Evolutionary conservation across 768 basidiomycete species (phyloP), one percentile per base, ranked within the genome.

Genomic region (Podaxis sp.): DNA sequence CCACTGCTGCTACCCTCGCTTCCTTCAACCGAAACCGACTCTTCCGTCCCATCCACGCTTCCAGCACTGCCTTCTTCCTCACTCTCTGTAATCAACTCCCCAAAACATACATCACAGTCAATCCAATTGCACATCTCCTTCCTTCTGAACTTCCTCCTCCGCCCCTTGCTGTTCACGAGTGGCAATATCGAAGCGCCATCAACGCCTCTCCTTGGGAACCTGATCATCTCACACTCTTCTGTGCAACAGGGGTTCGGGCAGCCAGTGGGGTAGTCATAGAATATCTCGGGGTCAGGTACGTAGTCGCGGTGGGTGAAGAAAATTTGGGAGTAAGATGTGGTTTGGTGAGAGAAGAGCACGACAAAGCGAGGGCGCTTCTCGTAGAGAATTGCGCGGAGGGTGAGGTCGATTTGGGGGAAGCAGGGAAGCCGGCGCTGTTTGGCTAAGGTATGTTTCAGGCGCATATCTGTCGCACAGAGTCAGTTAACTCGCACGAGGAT

Each of bases 71-170:
- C 28, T 2, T 42, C 51, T 61, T 36, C 59, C 38, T 36, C 36
- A n/a, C 39, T 30, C 15, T 30, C 52, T 7, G 51, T 19, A 1
- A 61, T 42, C 59, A 82, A 81, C 53, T 84, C 84, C 58, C 77
- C 75, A 68, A 91, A 91, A 63, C 79, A 79, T 38, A 85, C 78
- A 64, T 84, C 78, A 69, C 90, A 92, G 67, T 90, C 89, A 59
- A 90, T 87, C 90, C 90, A 92, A 68, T 92, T 92, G 74, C 90
- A 92, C 88, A 92, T 90, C 71, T 88, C 84, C 66, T 80, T 83
- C 11, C 87, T 73, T 56, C 79, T 80, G 28, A 55, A 59, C 67
- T 77, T 84, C 54, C 80, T 79, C 66, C 76, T 79, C 59, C 79
- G 79, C 15, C 64, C 57, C 12, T 68, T 66, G 19, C 60, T 63